A percentile compares a stretch with the other conserved stretches of the same genome.
phyloP scores from a whole-genome alignment of 1,284 basidiomycete genomes.

The Moesziomyces antarcticus region DNA sequence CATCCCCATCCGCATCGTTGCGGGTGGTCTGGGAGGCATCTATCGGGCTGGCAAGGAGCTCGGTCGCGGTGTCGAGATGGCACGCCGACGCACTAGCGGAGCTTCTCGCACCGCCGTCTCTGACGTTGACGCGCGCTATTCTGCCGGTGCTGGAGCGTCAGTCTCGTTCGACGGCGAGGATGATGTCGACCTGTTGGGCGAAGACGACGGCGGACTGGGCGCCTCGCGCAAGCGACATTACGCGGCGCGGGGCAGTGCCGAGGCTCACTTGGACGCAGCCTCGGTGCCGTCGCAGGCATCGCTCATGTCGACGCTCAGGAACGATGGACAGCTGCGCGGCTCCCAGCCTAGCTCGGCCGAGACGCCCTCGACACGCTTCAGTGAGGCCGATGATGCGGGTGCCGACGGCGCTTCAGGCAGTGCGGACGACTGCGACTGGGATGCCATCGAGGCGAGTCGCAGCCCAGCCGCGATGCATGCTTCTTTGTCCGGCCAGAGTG shows the following conservation, averaged over 20 bases:
- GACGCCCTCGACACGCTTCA: conserved; percentile 38
- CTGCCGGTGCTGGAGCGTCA: conserved; percentile 6
- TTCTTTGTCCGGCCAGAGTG: conserved; percentile 1
- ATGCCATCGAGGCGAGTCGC: conserved; percentile 28
- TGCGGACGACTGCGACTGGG: conserved; percentile 36
- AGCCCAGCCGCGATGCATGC: conserved; percentile 16
- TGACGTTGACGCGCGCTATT: background rate
- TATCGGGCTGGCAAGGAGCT: conserved; percentile 46
- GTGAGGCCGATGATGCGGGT: conserved; percentile 24
- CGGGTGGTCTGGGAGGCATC: conserved; percentile 44
- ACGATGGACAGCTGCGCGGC: conserved; percentile 18
- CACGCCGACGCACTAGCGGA: conserved; percentile 30
- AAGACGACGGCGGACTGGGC: conserved; percentile 8
- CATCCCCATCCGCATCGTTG: conserved; percentile 50
- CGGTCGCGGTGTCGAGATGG: conserved; percentile 44
- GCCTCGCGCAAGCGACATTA: conserved; percentile 8
- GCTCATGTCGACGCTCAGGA: conserved; percentile 20
- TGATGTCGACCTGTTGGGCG: conserved; percentile 36
- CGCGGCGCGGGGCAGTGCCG: background rate
- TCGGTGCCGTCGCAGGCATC: conserved; percentile 25
- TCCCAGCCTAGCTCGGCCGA: conserved; percentile 44
- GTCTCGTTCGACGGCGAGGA: conserved; percentile 40
- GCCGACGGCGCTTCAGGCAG: conserved; percentile 4
- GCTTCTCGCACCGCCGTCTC: conserved; percentile 4
- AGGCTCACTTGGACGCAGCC: conserved; percentile 5